Conservation (phyloP, 169 alveolate genomes). For the Plasmodium ovale region DNA sequence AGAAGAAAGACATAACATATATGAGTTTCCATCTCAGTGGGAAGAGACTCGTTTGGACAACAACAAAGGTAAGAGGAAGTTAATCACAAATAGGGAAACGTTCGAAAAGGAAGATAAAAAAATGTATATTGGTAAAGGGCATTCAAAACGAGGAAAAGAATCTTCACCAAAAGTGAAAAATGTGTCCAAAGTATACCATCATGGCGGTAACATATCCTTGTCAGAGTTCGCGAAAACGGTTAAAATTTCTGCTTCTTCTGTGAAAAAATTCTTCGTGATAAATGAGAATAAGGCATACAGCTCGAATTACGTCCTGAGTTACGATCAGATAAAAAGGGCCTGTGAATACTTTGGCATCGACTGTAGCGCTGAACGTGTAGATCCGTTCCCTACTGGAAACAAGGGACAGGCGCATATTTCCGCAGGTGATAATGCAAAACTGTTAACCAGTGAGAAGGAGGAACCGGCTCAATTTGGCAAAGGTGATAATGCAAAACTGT, state of each 20-base stretch:
- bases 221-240: constrained; percentile 16
- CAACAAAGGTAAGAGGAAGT: background rate
- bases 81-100: background rate
- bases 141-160: background rate
- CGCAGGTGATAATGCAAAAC: too few species aligned
- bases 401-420: too few species aligned
- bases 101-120: background rate
- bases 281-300: constrained; percentile 45
- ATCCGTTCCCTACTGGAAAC: too few species aligned
- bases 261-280: constrained; percentile 45
- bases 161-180: constrained; percentile 1
- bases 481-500: background rate
- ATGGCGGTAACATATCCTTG: background rate
- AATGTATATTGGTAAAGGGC: background rate
- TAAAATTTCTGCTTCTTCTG: constrained; percentile 34
- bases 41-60: background rate
- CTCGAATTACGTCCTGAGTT: constrained; percentile 2
- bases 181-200: background rate
- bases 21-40: background rate
- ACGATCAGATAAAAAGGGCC: constrained; percentile 35
- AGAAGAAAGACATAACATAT: background rate
- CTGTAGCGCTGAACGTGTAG: too few species aligned
- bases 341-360: constrained; percentile 36
- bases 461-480: background rate
- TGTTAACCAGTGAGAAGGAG: background rate